A percentile compares a stretch with the other conserved stretches of the same genome.
phyloP scores from a whole-genome alignment of 1,284 basidiomycete genomes.

The Rhizoctonia solani region DNA sequence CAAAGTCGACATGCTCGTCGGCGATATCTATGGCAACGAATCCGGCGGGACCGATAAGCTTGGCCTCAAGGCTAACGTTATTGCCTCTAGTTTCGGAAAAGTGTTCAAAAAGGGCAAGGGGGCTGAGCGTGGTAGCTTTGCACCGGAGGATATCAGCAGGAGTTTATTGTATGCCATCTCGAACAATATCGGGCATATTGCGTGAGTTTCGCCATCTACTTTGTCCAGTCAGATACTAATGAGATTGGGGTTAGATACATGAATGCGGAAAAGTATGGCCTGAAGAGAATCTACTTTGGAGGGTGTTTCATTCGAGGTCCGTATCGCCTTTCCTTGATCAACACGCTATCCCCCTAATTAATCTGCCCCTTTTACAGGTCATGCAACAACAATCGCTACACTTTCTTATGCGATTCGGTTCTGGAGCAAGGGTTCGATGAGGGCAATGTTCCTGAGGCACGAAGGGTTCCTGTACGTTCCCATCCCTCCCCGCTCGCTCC shows the following conservation, averaged over 20 bases:
- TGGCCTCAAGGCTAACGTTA: conserved; percentile 95
- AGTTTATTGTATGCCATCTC: conserved; percentile 94
- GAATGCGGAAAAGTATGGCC: conserved; percentile 98
- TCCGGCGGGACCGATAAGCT: conserved; percentile 89
- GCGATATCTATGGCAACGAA: conserved; percentile 89
- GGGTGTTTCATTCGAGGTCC: conserved; percentile 97
- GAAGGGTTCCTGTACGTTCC: conserved; percentile 92
- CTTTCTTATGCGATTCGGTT: conserved; percentile 99
- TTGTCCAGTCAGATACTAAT: too few relatives aligned
- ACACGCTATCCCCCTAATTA: neutral
- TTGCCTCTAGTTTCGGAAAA: conserved; percentile 98
- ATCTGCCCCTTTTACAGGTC: too few relatives aligned
- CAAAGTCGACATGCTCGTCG: conserved; percentile 97
- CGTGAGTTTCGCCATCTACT: too few relatives aligned
- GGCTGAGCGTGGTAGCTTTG: conserved; percentile 67
- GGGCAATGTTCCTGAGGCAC: conserved; percentile 94
- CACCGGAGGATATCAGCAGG: conserved; percentile 92
- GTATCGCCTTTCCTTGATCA: conserved; percentile 40
- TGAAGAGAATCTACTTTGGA: conserved; percentile 98
- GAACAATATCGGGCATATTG: conserved; percentile 99
- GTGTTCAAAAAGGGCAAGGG: conserved; percentile 85
- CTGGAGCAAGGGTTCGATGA: conserved; percentile 98
- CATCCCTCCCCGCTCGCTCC: neutral
- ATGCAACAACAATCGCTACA: conserved; percentile 96
- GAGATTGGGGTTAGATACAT: too few relatives aligned